Evolutionary conservation across 441 rosid genomes (phyloP).

Genomic region (Mallotus japonicus): DNA sequence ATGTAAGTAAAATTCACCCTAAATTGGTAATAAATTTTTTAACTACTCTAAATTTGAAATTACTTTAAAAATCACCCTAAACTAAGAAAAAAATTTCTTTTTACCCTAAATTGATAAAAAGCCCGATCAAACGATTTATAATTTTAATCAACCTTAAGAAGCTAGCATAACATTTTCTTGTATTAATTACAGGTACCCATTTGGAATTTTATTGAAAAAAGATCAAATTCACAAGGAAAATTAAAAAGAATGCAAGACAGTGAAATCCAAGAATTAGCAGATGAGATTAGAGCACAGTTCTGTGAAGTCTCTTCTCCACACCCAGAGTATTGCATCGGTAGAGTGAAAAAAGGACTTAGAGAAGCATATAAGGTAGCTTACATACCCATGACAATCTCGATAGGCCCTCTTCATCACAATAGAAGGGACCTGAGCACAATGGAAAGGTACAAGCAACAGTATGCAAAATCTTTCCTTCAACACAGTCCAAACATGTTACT

Average conservation of each 20-base stretch:
- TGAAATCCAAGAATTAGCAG: neutral
- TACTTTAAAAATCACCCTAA: too few relatives aligned
- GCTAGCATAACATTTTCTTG: too few relatives aligned
- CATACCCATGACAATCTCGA: conserved; percentile 8
- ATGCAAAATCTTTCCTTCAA: conserved; percentile 4
- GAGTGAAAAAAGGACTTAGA: neutral
- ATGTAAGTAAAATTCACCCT: too few relatives aligned
- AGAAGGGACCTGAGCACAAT: neutral
- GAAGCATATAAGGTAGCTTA: neutral
- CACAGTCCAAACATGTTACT: neutral
- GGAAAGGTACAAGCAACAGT: neutral
- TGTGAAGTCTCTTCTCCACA: neutral
- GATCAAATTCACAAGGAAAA: too few relatives aligned
- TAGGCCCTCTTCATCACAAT: conserved; percentile 10
- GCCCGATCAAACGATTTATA: too few relatives aligned
- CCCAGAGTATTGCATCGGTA: conserved; percentile 2
- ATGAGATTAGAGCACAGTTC: conserved; percentile 10
- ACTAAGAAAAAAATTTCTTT: too few relatives aligned
- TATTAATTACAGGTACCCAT: too few relatives aligned
- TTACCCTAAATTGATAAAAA: too few relatives aligned
- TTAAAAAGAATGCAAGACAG: neutral
- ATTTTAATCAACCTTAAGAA: too few relatives aligned
- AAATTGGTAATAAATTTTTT: too few relatives aligned
- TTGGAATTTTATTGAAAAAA: too few relatives aligned
- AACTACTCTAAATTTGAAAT: too few relatives aligned